Percentiles rank a stretch among this genome's conserved stretches.
phyloP scores from a whole-genome alignment of 208 protist genomes.

The Leptomonas pyrrhocoris region DNA sequence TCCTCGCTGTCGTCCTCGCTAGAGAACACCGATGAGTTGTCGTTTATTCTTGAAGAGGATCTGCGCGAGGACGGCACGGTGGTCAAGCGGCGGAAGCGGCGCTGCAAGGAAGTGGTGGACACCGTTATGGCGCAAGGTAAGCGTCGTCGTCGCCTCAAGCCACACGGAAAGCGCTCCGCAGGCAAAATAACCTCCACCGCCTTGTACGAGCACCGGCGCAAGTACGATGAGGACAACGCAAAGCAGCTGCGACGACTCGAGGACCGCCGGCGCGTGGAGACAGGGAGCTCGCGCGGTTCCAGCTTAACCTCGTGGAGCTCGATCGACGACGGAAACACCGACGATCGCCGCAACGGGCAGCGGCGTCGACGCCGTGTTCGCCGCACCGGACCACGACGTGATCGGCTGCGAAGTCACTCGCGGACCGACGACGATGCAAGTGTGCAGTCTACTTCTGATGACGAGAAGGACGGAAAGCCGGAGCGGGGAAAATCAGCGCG shows the following conservation, averaged over 20 bases:
- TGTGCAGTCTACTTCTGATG: no score
- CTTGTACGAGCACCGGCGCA: slow-evolving; percentile 13
- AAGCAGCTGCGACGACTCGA: slow-evolving; percentile 45
- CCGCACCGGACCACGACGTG: slow-evolving; percentile 21
- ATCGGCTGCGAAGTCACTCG: not conserved
- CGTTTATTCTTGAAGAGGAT: slow-evolving; percentile 63
- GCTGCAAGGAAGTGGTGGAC: slow-evolving; percentile 2
- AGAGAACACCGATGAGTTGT: slow-evolving; percentile 18
- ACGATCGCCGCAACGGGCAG: slow-evolving; percentile 21
- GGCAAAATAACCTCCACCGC: not conserved
- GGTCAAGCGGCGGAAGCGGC: slow-evolving; percentile 34
- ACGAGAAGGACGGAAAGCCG: not conserved
- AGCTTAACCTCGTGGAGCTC: slow-evolving; percentile 44
- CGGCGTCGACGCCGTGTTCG: slow-evolving; percentile 25
- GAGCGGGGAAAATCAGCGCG: not conserved
- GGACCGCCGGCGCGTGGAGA: slow-evolving; percentile 17
- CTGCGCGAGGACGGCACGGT: slow-evolving; percentile 44
- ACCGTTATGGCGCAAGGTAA: not conserved
- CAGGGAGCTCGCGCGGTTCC: slow-evolving; percentile 27
- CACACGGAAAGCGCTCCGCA: not conserved
- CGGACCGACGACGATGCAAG: not conserved
- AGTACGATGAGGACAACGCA: slow-evolving; percentile 34
- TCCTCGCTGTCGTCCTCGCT: not conserved
- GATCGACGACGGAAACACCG: slow-evolving; percentile 26
- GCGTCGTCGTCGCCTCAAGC: slow-evolving; percentile 9